Base-by-base conservation (phyloP, 805 yeast genomes). In the Saturnispora zaruensis region DNA sequence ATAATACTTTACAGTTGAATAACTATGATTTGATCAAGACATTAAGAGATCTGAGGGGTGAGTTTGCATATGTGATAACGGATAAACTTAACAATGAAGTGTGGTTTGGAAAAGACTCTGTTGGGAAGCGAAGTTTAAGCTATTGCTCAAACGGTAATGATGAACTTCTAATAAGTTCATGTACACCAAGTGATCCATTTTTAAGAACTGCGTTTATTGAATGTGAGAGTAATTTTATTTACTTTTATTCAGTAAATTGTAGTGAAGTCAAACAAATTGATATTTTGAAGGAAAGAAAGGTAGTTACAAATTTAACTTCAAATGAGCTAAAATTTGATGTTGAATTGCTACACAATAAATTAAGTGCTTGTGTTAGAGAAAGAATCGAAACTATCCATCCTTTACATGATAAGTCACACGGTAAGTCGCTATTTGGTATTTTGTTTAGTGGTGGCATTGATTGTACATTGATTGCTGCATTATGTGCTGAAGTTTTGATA, bases 401-500 rank as follows among this genome's bases (percentile, higher is more conserved):
- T 2, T 49, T 76, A 2, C 76, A 73, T 50, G 53, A 63, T 9
- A 36, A 3, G 5, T 55, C 62, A 0, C 64, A 64, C 41, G 41
- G 45, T 8, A 37, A 28, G 6, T 63, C 70, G 1, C 64, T 65
- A 5, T 65, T 82, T 41, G 84, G 85, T 0, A 70, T 93, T 0
- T 66, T 93, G 30, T 93, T 90, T 61, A 87, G 96, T 41, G 99
- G 99, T 2, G 99, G 99, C 0, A 70, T 93, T 4, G 99, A 93
- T 61, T 93, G 99, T 64, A 83, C 97, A 0, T 66, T 91, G 0
- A 59, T 93, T 23, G 89, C 95, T 0, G 78, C 81, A 0, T 45
- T 83, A 3, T 66, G 72, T 43, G 77, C 65, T 4, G 66, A 50
- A 53, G 62, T 51, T 55, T 68, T 63, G 18, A 32, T 49, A 48